These are phyloP conservation scores for Hylodesmum podocarpum DNA, from an alignment of 306 rosid species.

Conservation along the genomic window DNA sequence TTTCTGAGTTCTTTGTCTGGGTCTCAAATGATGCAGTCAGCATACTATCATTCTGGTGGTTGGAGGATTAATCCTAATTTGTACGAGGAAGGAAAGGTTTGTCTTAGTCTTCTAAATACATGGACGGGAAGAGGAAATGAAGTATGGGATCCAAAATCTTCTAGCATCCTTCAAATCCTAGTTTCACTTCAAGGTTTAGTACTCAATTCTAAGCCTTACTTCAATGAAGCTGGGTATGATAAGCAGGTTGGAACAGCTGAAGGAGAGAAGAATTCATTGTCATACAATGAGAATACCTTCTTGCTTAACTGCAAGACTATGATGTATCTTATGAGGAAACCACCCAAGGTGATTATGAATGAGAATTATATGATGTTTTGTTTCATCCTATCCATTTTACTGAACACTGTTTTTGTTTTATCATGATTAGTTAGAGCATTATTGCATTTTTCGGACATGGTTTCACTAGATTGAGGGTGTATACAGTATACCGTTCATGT, in stretches of 20 bases:
- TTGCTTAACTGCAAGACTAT: slow-evolving; percentile 91
- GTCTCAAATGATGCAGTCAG: slow-evolving; percentile 71
- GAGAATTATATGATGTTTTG: neutral
- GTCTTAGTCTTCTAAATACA: slow-evolving; percentile 97
- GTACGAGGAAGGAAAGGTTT: slow-evolving; percentile 98
- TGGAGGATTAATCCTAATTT: slow-evolving; percentile 98
- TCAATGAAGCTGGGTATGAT: slow-evolving; percentile 98
- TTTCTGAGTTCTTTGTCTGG: slow-evolving; percentile 32
- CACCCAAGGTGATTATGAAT: slow-evolving; percentile 77
- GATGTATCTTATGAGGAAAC: slow-evolving; percentile 89
- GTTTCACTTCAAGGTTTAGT: slow-evolving; percentile 98
- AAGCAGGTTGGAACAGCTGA: slow-evolving; percentile 97
- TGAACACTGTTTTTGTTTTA: neutral
- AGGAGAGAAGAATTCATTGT: slow-evolving; percentile 96
- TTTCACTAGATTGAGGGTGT: neutral
- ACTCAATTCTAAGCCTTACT: slow-evolving; percentile 93
- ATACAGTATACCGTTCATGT: neutral
- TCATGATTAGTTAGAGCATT: slow-evolving; percentile 12
- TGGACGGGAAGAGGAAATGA: slow-evolving; percentile 99
- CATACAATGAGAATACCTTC: slow-evolving; percentile 95
- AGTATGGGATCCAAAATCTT: slow-evolving; percentile 98
- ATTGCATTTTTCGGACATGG: neutral
- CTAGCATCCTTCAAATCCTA: slow-evolving; percentile 97
- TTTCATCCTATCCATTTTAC: neutral
- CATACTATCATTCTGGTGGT: slow-evolving; percentile 98